These are phyloP conservation scores for Clarireedia hainanense DNA, from an alignment of 2,329 filamentous ascomycete species.

Conservation along the genomic window DNA sequence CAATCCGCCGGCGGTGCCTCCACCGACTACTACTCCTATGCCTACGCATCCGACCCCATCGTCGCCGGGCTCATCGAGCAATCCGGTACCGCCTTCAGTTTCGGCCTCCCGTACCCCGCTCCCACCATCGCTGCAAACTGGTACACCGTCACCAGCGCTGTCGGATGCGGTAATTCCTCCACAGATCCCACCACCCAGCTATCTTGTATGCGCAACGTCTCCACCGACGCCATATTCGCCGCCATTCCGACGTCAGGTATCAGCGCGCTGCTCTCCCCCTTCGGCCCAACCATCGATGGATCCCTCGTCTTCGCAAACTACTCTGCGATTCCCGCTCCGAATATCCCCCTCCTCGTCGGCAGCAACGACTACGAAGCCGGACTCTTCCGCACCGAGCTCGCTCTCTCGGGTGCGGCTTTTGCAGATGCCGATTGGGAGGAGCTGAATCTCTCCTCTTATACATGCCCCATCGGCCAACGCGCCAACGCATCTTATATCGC, in stretches of 20 bases:
- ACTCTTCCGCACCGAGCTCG: conserved; percentile 23
- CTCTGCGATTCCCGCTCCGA: conserved; percentile 9
- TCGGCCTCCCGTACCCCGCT: conserved; percentile 18
- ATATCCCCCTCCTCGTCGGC: conserved; percentile 26
- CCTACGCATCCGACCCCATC: conserved; percentile 12
- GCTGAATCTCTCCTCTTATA: conserved; percentile 29
- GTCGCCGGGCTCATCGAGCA: conserved; percentile 18
- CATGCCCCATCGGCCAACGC: conserved; percentile 26
- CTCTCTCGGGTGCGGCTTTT: conserved; percentile 11
- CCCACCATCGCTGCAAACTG: conserved; percentile 15
- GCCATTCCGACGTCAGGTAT: conserved; percentile 9
- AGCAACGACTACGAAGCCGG: conserved; percentile 30
- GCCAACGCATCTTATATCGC: conserved; percentile 14
- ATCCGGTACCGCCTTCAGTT: conserved; percentile 21
- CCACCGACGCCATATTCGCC: conserved; percentile 15
- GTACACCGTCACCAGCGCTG: conserved; percentile 16
- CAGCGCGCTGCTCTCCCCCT: conserved; percentile 14
- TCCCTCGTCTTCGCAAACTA: conserved; percentile 26
- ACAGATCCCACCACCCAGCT: conserved; percentile 16
- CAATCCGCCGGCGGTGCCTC: conserved; percentile 32
- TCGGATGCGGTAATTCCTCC: conserved; percentile 25
- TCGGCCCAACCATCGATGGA: conserved; percentile 25
- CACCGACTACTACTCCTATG: conserved; percentile 14
- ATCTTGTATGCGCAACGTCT: conserved; percentile 23
- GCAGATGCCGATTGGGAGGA: conserved; percentile 23